phyloP scores from a whole-genome alignment of 306 rosid genomes.

The Quercus bicolor region DNA sequence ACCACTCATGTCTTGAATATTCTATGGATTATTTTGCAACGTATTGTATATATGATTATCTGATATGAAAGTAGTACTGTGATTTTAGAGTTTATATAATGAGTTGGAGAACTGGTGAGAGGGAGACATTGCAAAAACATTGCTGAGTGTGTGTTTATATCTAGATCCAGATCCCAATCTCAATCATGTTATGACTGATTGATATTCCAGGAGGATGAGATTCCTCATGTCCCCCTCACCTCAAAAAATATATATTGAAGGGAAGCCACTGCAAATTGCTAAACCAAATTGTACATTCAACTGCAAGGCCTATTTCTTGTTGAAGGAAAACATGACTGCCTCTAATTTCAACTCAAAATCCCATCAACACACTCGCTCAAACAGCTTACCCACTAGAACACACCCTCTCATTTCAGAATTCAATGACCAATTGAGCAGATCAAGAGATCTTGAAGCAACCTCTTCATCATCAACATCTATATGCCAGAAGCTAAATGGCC shows the following conservation, averaged over 20 bases:
- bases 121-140: slow-evolving; percentile 22
- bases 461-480: slow-evolving; percentile 14
- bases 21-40: too few species aligned
- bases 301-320: not conserved
- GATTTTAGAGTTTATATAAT: too few species aligned
- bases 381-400: slow-evolving; percentile 20
- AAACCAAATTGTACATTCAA: too few species aligned
- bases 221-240: slow-evolving; percentile 27
- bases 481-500: slow-evolving; percentile 15
- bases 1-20: too few species aligned
- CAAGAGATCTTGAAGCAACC: slow-evolving; percentile 17
- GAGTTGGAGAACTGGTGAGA: slow-evolving; percentile 11
- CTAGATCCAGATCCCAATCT: not conserved
- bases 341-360: slow-evolving; percentile 11
- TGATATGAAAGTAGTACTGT: too few species aligned
- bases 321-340: not conserved
- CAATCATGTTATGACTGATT: slow-evolving; percentile 11
- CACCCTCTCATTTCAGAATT: slow-evolving; percentile 21
- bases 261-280: not conserved
- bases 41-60: too few species aligned
- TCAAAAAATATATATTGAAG: slow-evolving; percentile 15
- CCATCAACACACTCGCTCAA: slow-evolving; percentile 19
- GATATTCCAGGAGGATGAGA: slow-evolving; percentile 20
- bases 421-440: slow-evolving; percentile 18
- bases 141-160: slow-evolving; percentile 4